phyloP scores from a whole-genome alignment of 805 yeast genomes.

The Ogataea populi-albae region DNA sequence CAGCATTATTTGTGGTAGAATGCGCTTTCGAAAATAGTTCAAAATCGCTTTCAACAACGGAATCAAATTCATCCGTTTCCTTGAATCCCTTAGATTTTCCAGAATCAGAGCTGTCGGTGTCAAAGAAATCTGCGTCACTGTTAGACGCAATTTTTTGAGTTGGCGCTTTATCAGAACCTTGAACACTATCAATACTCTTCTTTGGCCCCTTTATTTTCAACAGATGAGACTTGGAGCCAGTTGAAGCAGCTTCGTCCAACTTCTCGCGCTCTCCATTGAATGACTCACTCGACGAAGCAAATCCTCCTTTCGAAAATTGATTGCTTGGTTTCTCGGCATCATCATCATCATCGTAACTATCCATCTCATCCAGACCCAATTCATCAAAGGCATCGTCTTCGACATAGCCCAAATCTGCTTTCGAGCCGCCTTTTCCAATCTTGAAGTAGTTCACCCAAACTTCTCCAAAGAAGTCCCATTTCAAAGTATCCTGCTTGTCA shows the following conservation, averaged over 20 bases:
- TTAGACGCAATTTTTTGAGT: conserved; percentile 2
- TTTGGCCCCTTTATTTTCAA: background rate
- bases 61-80: conserved; percentile 22
- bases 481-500: conserved; percentile 27
- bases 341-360: conserved; percentile 11
- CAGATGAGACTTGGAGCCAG: conserved; percentile 1
- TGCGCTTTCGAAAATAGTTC: conserved; percentile 2
- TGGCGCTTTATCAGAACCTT: no score
- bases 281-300: conserved; percentile 20
- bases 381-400: conserved; percentile 34
- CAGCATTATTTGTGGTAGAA: conserved; percentile 4
- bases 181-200: no score
- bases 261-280: background rate
- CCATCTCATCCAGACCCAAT: conserved; percentile 25
- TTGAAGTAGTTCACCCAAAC: conserved; percentile 49
- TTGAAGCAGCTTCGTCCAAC: background rate
- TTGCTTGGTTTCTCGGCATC: conserved; percentile 5
- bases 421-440: conserved; percentile 20
- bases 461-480: conserved; percentile 45
- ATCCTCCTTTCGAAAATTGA: conserved; percentile 21
- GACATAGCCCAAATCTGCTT: conserved; percentile 26
- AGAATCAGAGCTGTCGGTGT: conserved; percentile 13
- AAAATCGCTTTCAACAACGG: conserved; percentile 7
- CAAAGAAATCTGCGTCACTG: conserved; percentile 25
- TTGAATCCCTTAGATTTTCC: conserved; percentile 26